phyloP scores from a whole-genome alignment of 2,329 filamentous ascomycete species.

The Arachnopeziza araneosa region DNA sequence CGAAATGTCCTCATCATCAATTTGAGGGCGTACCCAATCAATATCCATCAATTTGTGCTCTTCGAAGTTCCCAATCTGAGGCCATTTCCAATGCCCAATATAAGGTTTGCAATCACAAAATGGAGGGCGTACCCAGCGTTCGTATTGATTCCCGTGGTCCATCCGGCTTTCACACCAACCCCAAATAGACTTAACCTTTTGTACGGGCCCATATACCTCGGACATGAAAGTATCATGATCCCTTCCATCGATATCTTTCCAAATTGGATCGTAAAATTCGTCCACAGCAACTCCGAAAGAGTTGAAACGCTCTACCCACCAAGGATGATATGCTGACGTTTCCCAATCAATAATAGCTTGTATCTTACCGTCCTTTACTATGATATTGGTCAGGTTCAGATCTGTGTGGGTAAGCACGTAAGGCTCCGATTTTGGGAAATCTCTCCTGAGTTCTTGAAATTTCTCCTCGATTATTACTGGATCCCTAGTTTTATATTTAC shows the following conservation, averaged over 20 bases:
- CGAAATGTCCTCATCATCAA: no score
- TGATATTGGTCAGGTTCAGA: constrained; percentile 34
- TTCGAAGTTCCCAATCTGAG: not conserved
- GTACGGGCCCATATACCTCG: not conserved
- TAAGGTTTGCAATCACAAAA: constrained; percentile 12
- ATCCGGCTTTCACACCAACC: not conserved
- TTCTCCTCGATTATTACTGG: constrained; percentile 9
- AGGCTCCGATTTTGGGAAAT: constrained; percentile 18
- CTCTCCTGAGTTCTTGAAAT: constrained; percentile 6
- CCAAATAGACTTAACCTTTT: constrained; percentile 1
- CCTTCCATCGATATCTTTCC: constrained; percentile 1
- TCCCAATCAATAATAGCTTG: constrained; percentile 38
- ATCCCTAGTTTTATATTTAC: constrained; percentile 8
- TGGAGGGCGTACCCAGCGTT: constrained; percentile 4
- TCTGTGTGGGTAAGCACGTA: constrained; percentile 38
- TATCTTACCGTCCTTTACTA: constrained; percentile 33
- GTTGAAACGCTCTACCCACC: constrained; percentile 33
- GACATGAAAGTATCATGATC: not conserved
- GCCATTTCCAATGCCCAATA: not conserved
- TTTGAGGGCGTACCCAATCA: no score
- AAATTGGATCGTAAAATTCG: constrained; percentile 6
- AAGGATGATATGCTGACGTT: constrained; percentile 33
- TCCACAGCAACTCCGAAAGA: not conserved
- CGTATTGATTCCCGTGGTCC: not conserved
- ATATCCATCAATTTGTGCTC: not conserved